Evolutionary conservation across 192 early-diverging fungal genomes (phyloP).

Genomic region (Coemansia sp.): DNA sequence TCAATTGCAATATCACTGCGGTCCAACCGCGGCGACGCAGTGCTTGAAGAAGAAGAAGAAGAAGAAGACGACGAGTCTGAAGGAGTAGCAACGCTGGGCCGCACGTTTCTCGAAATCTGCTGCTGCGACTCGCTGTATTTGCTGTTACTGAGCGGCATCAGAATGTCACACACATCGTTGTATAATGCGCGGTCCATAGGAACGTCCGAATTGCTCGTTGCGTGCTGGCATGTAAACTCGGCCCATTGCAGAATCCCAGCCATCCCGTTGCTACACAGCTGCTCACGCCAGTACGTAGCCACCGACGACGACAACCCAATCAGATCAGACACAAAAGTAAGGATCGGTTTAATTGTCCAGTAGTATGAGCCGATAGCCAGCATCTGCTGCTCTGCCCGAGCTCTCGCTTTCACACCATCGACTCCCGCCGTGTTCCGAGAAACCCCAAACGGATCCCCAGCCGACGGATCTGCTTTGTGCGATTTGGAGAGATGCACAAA

Average conservation of each 20-base stretch:
- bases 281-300: background rate
- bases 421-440: background rate
- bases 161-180: background rate
- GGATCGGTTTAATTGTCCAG: constrained; percentile 20
- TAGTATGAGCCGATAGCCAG: constrained; percentile 17
- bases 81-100: constrained; percentile 8
- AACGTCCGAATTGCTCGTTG: no score
- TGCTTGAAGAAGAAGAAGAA: constrained; percentile 6
- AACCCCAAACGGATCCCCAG: constrained; percentile 7
- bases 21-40: constrained; percentile 8
- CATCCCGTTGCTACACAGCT: background rate
- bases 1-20: constrained; percentile 20
- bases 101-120: background rate
- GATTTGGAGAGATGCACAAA: background rate
- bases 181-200: background rate
- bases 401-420: background rate
- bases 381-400: background rate
- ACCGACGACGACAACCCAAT: background rate
- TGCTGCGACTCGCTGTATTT: background rate
- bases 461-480: background rate
- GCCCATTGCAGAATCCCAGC: background rate
- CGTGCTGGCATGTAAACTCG: background rate
- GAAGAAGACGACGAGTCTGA: constrained; percentile 2
- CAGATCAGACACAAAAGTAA: background rate
- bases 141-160: background rate